Evolutionary conservation across 495 filamentous ascomycete genomes (phyloP).

Genomic region (Neurospora sp.): DNA sequence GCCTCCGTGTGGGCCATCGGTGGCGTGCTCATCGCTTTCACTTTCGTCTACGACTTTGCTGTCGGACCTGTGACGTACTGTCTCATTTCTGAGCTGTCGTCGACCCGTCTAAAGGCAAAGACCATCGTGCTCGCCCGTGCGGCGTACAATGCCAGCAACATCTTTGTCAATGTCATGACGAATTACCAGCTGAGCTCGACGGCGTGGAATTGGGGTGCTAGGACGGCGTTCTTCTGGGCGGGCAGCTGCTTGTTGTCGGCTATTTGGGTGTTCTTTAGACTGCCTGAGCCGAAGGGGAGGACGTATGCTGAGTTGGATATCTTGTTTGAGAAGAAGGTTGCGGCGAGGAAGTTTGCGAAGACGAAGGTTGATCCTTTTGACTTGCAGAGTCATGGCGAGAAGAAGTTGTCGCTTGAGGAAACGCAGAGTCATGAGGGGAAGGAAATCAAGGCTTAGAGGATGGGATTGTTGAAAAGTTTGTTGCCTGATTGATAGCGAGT

Average conservation of each 20-base stretch:
- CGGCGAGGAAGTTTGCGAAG: slow-evolving; percentile 29
- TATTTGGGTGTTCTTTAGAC: slow-evolving; percentile 24
- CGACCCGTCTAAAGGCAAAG: slow-evolving; percentile 43
- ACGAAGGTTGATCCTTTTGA: slow-evolving; percentile 21
- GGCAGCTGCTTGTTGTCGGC: slow-evolving; percentile 33
- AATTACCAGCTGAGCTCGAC: slow-evolving; percentile 39
- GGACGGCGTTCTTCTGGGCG: slow-evolving; percentile 43
- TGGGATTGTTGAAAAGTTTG: neutral
- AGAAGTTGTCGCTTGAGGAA: neutral
- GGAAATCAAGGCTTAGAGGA: neutral
- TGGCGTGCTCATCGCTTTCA: slow-evolving; percentile 39
- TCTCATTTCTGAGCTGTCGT: slow-evolving; percentile 43
- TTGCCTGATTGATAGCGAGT: neutral
- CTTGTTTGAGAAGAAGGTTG: slow-evolving; percentile 34
- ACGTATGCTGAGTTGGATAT: slow-evolving; percentile 42
- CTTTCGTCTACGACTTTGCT: slow-evolving; percentile 43
- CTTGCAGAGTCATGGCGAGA: neutral
- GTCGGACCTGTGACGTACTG: slow-evolving; percentile 48
- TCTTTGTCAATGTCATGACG: slow-evolving; percentile 36
- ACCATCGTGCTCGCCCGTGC: slow-evolving; percentile 44
- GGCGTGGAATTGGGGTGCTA: slow-evolving; percentile 42
- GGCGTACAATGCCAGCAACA: slow-evolving; percentile 39
- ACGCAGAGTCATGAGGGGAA: neutral
- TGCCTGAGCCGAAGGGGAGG: slow-evolving; percentile 27
- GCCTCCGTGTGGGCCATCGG: slow-evolving; percentile 30